phyloP scores from a whole-genome alignment of 1,139 yeast species.

The Yamadazyma atlantica region DNA sequence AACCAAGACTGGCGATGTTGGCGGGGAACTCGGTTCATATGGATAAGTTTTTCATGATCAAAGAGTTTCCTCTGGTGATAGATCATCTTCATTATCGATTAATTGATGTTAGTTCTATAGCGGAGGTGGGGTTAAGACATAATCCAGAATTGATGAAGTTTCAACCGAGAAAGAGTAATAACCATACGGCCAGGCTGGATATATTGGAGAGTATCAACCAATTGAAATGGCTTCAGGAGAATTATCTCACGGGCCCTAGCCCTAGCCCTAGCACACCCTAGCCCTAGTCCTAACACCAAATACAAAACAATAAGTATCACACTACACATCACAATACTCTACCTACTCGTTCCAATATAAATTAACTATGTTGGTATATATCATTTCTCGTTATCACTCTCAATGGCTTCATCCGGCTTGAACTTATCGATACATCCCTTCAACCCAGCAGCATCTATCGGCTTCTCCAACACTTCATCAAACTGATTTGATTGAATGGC shows the following conservation, averaged over 20 bases:
- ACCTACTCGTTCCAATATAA: no score
- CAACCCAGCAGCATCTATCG: constrained; percentile 46
- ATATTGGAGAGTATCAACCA: constrained; percentile 87
- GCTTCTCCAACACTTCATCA: constrained; percentile 75
- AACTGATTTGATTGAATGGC: constrained; percentile 60
- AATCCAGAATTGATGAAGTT: constrained; percentile 59
- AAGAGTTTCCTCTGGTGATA: constrained; percentile 76
- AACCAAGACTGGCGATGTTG: constrained; percentile 58
- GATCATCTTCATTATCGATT: constrained; percentile 80
- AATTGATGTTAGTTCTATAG: constrained; percentile 81
- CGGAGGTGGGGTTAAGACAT: constrained; percentile 79
- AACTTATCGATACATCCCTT: constrained; percentile 25
- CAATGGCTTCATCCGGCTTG: constrained; percentile 29
- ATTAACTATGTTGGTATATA: no score
- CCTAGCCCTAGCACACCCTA: no score
- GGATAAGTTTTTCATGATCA: constrained; percentile 82
- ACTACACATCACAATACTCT: no score
- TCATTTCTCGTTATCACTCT: constrained; percentile 18
- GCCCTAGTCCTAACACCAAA: no score
- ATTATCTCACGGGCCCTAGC: constrained; percentile 55
- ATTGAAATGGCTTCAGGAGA: constrained; percentile 70
- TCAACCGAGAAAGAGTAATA: constrained; percentile 62
- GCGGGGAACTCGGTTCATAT: constrained; percentile 94
- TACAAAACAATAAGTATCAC: no score
- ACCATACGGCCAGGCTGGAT: constrained; percentile 87